Conservation (phyloP, 805 yeast genomes). For the Metschnikowia baotianmanensis region DNA sequence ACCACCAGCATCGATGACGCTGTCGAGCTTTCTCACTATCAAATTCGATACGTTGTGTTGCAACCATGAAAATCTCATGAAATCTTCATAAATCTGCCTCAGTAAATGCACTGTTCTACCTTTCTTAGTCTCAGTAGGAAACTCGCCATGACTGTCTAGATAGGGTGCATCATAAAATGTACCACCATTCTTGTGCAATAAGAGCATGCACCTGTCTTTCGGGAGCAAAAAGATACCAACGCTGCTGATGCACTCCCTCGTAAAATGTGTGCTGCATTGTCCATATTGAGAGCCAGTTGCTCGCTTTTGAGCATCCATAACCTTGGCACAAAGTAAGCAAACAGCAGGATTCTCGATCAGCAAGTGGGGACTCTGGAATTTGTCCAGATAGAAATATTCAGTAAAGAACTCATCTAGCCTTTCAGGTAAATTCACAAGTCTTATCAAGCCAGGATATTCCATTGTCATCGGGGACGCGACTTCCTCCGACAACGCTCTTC, state of each 20-base stretch:
- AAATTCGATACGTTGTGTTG: slow-evolving; percentile 74
- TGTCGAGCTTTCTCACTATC: slow-evolving; percentile 78
- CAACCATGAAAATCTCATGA: slow-evolving; percentile 69
- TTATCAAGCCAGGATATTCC: slow-evolving; percentile 65
- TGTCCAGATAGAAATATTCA: slow-evolving; percentile 47
- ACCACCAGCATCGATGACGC: slow-evolving; percentile 83
- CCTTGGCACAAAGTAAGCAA: slow-evolving; percentile 77
- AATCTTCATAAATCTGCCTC: slow-evolving; percentile 58
- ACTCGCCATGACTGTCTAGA: slow-evolving; percentile 82
- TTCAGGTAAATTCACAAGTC: slow-evolving; percentile 61
- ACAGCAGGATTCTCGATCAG: slow-evolving; percentile 71
- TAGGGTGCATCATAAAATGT: slow-evolving; percentile 84
- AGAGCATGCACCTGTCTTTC: slow-evolving; percentile 59
- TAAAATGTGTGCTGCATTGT: slow-evolving; percentile 73
- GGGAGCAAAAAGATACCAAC: slow-evolving; percentile 75
- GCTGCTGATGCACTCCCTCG: slow-evolving; percentile 59
- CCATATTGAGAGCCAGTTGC: slow-evolving; percentile 60
- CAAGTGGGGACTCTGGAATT: slow-evolving; percentile 37
- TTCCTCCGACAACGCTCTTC: slow-evolving; percentile 5
- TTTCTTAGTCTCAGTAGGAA: slow-evolving; percentile 68
- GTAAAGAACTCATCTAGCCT: slow-evolving; percentile 70
- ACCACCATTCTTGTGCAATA: slow-evolving; percentile 74
- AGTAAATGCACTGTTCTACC: slow-evolving; percentile 71
- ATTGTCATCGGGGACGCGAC: slow-evolving; percentile 26
- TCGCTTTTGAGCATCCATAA: slow-evolving; percentile 63